These are phyloP conservation scores for Scutellaria galericulata DNA, from an alignment of 257 asterid genomes.

Conservation along the genomic window DNA sequence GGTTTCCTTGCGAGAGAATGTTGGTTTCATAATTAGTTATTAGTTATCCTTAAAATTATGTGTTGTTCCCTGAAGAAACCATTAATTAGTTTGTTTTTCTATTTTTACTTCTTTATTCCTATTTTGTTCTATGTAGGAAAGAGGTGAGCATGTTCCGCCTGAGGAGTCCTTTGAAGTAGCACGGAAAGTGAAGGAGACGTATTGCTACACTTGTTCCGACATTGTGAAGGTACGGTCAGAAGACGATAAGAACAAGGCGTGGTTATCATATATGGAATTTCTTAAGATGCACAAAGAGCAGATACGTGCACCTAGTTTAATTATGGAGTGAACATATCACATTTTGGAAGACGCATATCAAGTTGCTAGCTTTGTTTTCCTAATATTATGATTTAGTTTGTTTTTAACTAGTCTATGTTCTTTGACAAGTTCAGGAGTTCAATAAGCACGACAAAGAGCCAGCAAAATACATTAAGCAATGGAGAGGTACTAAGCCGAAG, in stretches of 20 bases:
- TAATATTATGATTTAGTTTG: background rate
- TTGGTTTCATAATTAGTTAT: background rate
- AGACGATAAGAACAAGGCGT: background rate
- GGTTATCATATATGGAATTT: background rate
- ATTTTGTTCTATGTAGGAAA: conserved; percentile 65
- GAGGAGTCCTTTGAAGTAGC: conserved; percentile 96
- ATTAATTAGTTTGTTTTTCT: background rate
- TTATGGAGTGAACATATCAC: background rate
- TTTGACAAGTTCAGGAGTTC: conserved; percentile 72
- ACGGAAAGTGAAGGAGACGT: conserved; percentile 87
- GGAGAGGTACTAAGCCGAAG: conserved; percentile 95
- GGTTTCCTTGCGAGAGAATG: conserved; percentile 1
- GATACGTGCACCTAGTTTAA: background rate
- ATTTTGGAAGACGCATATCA: background rate
- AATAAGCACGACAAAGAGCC: conserved; percentile 98
- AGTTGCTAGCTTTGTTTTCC: conserved; percentile 1
- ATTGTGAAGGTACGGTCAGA: conserved; percentile 79
- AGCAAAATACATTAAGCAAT: conserved; percentile 80
- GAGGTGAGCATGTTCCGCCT: conserved; percentile 95
- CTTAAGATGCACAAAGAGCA: background rate
- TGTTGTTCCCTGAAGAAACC: background rate
- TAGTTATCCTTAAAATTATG: background rate
- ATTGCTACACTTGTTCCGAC: conserved; percentile 97
- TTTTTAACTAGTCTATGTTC: conserved; percentile 32
- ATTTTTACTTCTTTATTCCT: conserved; percentile 9